Percentiles rank a stretch among this genome's conserved stretches.
Evolutionary conservation across 257 asterid species (phyloP).

Genomic region (Capsicum pubescens): DNA sequence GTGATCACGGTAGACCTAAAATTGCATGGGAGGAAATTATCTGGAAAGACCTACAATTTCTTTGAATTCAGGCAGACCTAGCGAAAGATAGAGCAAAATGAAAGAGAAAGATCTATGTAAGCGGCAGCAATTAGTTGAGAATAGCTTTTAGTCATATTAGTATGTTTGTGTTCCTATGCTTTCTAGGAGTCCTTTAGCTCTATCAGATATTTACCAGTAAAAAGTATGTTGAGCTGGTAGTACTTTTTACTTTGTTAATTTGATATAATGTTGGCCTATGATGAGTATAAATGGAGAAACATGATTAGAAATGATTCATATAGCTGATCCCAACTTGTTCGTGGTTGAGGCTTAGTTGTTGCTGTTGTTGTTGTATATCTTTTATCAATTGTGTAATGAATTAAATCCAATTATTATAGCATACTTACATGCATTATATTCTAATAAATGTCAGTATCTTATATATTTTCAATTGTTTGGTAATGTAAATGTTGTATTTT

Average conservation of each 20-base stretch:
- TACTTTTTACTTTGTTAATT: background rate
- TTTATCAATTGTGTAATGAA: background rate
- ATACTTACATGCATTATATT: background rate
- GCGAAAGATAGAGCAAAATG: background rate
- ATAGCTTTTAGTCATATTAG: background rate
- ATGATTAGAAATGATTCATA: background rate
- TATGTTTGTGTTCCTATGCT: background rate
- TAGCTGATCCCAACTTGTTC: background rate
- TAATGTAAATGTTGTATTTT: background rate
- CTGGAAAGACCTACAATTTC: background rate
- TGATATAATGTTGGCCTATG: background rate
- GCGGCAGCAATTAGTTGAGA: background rate
- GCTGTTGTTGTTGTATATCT: background rate
- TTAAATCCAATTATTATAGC: background rate
- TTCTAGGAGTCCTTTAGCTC: background rate
- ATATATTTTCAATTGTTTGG: background rate
- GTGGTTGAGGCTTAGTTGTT: background rate
- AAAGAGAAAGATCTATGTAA: background rate
- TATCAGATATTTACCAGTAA: background rate
- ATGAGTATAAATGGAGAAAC: constrained; percentile 25
- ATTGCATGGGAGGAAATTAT: constrained; percentile 6
- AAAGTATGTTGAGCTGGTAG: background rate
- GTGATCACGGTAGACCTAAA: background rate
- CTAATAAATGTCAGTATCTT: background rate
- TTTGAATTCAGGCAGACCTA: background rate